Percentiles rank a stretch among this genome's conserved stretches.
Evolutionary conservation across 805 yeast species (phyloP).

Genomic region (Candida arabinofermentans): DNA sequence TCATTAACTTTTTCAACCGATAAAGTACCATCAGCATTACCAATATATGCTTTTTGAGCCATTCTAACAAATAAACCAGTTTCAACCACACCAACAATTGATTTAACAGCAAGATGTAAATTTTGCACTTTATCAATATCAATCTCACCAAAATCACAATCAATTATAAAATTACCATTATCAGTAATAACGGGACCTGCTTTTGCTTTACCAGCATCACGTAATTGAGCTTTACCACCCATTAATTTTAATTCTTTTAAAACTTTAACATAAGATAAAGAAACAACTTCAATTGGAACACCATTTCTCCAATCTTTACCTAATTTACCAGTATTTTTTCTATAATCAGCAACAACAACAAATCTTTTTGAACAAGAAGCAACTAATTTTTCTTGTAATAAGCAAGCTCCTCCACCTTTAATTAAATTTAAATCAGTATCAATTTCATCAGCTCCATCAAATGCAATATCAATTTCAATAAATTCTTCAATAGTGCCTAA

Average conservation of each 20-base stretch:
- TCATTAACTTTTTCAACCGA: conserved; percentile 6
- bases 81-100: conserved; percentile 90
- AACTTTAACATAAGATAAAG: conserved; percentile 77
- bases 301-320: conserved; percentile 86
- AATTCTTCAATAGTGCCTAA: conserved; percentile 81
- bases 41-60: conserved; percentile 84
- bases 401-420: conserved; percentile 98
- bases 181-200: conserved; percentile 98
- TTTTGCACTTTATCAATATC: conserved; percentile 37
- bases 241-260: conserved; percentile 51
- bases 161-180: conserved; percentile 88
- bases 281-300: conserved; percentile 92
- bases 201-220: conserved; percentile 87
- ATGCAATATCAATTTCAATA: conserved; percentile 82
- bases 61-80: conserved; percentile 80
- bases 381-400: conserved; percentile 92
- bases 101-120: conserved; percentile 63
- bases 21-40: conserved; percentile 66
- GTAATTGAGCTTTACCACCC: conserved; percentile 63
- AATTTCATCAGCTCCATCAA: conserved; percentile 98
- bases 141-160: conserved; percentile 85
- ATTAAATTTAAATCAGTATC: conserved; percentile 77
- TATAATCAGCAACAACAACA: conserved; percentile 87
- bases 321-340: conserved; percentile 69
- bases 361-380: conserved; percentile 77